Evolutionary conservation across 2,329 filamentous ascomycete genomes (phyloP), one percentile per base, ranked within the genome.

Genomic region (Colletotrichum sp.): DNA sequence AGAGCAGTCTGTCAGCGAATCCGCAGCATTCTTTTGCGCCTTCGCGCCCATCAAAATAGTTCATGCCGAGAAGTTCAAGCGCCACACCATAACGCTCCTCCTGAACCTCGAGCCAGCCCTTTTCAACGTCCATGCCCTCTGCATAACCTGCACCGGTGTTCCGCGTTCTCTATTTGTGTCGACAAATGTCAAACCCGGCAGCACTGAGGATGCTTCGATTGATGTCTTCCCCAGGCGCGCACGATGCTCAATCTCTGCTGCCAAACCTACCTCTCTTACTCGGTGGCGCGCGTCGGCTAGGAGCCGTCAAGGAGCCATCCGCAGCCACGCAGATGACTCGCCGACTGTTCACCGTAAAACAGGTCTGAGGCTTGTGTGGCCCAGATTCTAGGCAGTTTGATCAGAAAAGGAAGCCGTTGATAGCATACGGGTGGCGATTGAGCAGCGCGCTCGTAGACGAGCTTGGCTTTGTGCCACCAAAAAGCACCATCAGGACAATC

Each of bases 61-160:
- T 69, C 70, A 69, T 34, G 65, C 64, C 59, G 44, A 65, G 44
- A 49, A 69, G 65, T 64, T 60, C 60, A 74, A 74, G 71, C 74
- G 74, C 70, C 74, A 74, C 64, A 69, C 65, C 74, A 73, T 68
- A 68, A 76, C 73, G 73, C 44, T 76, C 70, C 64, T 76, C 70
- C 64, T 73, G 70, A 67, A 59, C 30, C 34, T 63, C 63, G 39
- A 36, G 66, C 71, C 59, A 74, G 59, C 71, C 49, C 44, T 55
- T 21, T 44, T 16, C 55, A 60, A 74, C 55, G 74, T 74, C 74
- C 70, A 76, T 76, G 74, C 73, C 34, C 73, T 28, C 34, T 68
- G 70, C 71, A 66, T 49, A 76, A 76, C 24, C 59, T 44, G 70
- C 74, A 73, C 59, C 74, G 70, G 59, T 68, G 71, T 76, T 74